Evolutionary conservation across 306 rosid species (phyloP), one percentile per base, ranked within the genome.

Genomic region (Comarum palustre): DNA sequence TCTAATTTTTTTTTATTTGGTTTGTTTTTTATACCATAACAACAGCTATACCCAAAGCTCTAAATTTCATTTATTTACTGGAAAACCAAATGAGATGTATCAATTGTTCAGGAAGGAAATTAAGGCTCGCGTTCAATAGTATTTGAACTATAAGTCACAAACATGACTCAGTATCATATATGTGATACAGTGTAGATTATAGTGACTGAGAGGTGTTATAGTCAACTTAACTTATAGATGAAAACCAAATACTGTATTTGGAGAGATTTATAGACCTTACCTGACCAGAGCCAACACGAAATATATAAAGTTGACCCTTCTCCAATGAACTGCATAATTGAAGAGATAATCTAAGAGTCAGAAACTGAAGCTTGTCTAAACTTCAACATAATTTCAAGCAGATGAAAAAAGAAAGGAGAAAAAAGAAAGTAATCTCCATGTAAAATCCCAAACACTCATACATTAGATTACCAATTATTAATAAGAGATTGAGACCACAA

Each of bases 271-370:
- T 39, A 32, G 57, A 66, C 69, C 78, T 68, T 82, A 91, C 96
- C 92, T 90, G 97, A 78, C 88, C 97, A 43, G 98, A 89, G 73
- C 97, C 97, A 54, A 93, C 92, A 1, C 98, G 96, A 69, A 93
- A 91, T 76, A 91, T 85, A 69, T 91, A 87, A 68, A 73, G 73
- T 83, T 65, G 94, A 34, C 92, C 96, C 87, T 93, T 93, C 89
- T 91, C 97, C 84, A 93, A 76, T 65, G 98, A 93, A 83, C 97
- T 93, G 93, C 68, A 78, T 12, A 80, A 46, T 66, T 75, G 70
- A 62, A 51, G 29, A n/a, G 19, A 24, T 32, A 47, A 47, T 16
- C 68, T 34, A 52, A 47, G 1, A 32, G 69, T 59, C 25, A 79
- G 19, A 25, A 60, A 24, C 50, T 12, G 11, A 15, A 27, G 2